Conservation (phyloP, 164 flowering plant species). For the Vitis amurensis region DNA sequence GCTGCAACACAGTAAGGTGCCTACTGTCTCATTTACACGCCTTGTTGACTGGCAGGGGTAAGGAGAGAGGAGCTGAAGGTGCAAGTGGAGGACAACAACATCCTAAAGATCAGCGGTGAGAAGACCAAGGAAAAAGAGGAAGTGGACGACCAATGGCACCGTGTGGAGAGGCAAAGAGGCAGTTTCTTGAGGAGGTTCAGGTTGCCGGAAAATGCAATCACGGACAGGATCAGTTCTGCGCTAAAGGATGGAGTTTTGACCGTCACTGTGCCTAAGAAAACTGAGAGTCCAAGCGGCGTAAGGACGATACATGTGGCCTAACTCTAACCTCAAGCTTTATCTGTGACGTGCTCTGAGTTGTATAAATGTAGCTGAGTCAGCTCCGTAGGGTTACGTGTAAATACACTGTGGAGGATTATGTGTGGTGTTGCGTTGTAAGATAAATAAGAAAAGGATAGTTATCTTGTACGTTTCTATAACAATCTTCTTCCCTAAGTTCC, state of each 20-base stretch:
- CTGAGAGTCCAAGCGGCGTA: not conserved
- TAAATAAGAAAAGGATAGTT: no score
- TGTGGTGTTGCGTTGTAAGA: no score
- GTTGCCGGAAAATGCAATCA: slow-evolving; percentile 12
- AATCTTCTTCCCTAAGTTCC: no score
- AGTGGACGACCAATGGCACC: slow-evolving; percentile 25
- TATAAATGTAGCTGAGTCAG: no score
- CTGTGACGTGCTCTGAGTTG: no score
- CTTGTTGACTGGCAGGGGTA: slow-evolving; percentile 12
- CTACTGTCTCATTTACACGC: not conserved
- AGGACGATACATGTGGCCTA: slow-evolving; percentile 4
- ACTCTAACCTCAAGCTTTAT: not conserved
- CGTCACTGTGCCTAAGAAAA: slow-evolving; percentile 5
- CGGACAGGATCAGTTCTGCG: slow-evolving; percentile 1
- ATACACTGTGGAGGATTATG: no score
- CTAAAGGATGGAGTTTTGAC: slow-evolving; percentile 8
- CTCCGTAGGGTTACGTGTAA: not conserved
- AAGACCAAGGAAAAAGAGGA: slow-evolving; percentile 16
- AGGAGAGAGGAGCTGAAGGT: slow-evolving; percentile 27
- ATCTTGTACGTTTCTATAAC: no score
- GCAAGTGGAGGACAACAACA: slow-evolving; percentile 20
- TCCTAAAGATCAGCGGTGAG: slow-evolving; percentile 25
- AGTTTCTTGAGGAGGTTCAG: slow-evolving; percentile 19
- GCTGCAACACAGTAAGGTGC: not conserved
- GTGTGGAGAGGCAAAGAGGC: slow-evolving; percentile 20